Conservation (phyloP, 495 filamentous ascomycete genomes). For the Aspergillus sparsus region DNA sequence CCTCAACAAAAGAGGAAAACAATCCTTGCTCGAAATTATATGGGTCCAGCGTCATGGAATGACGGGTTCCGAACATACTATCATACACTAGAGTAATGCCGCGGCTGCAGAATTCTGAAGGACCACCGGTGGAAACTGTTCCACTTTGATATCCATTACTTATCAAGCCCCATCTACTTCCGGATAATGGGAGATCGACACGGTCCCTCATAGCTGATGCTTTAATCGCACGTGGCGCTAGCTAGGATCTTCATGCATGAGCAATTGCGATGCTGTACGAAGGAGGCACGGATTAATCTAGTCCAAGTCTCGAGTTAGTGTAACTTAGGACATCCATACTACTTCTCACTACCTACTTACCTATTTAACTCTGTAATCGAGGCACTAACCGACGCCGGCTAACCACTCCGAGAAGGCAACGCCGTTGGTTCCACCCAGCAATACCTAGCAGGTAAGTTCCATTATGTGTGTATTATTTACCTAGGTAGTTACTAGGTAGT, state of each 20-base stretch:
- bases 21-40: slow-evolving; percentile 9
- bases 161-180: slow-evolving; percentile 19
- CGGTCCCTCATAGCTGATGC: slow-evolving; percentile 48
- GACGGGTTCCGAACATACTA: slow-evolving; percentile 8
- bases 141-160: slow-evolving; percentile 12
- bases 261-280: slow-evolving; percentile 15
- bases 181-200: slow-evolving; percentile 47
- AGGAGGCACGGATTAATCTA: neutral
- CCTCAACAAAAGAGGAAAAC: neutral
- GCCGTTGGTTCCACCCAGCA: neutral
- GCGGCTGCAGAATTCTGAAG: slow-evolving; percentile 21
- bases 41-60: slow-evolving; percentile 15
- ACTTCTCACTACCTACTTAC: neutral
- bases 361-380: neutral
- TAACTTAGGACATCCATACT: neutral
- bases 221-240: slow-evolving; percentile 49
- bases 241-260: slow-evolving; percentile 48
- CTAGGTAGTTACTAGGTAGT: neutral
- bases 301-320: neutral
- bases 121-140: slow-evolving; percentile 21
- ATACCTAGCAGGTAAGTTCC: neutral
- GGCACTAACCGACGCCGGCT: neutral
- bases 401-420: slow-evolving; percentile 2
- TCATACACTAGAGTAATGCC: slow-evolving; percentile 11
- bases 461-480: too few relatives aligned